phyloP scores from a whole-genome alignment of 257 asterid genomes.

The Craterostigma plantagineum region DNA sequence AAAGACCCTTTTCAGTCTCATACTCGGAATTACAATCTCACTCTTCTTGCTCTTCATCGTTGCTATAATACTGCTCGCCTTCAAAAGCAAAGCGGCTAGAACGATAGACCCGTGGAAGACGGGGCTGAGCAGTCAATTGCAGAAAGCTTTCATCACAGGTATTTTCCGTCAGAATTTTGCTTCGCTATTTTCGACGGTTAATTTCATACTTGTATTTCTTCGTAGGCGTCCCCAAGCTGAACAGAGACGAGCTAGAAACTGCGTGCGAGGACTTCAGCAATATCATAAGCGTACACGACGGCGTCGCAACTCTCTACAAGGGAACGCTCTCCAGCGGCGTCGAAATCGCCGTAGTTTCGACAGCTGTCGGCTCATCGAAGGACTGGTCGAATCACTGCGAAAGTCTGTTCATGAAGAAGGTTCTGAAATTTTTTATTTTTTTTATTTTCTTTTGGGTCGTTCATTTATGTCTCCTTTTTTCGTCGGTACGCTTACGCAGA shows the following conservation, averaged over 20 bases:
- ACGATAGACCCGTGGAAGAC: conserved; percentile 71
- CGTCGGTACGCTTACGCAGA: conserved; percentile 26
- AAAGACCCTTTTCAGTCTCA: conserved; percentile 23
- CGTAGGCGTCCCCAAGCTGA: conserved; percentile 83
- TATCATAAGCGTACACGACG: conserved; percentile 28
- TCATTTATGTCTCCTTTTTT: not conserved
- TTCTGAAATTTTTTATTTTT: no score
- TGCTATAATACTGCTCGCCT: conserved; percentile 16
- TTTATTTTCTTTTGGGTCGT: no score
- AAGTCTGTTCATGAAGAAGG: conserved; percentile 58
- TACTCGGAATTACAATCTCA: conserved; percentile 22
- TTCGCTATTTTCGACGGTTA: no score
- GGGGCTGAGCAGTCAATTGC: conserved; percentile 91
- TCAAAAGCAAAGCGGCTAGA: conserved; percentile 49
- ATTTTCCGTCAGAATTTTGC: conserved; percentile 2
- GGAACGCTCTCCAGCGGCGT: conserved; percentile 92
- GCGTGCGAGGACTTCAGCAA: conserved; percentile 98
- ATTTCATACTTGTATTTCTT: conserved; percentile 1
- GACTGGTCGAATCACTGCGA: conserved; percentile 78
- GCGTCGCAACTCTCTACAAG: conserved; percentile 49
- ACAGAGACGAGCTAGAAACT: conserved; percentile 62
- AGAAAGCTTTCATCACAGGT: conserved; percentile 84
- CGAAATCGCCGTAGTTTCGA: conserved; percentile 73
- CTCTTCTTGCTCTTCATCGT: conserved; percentile 21
- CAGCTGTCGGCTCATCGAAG: conserved; percentile 32